Base-by-base conservation (phyloP, 257 asterid species). In the Thymus mandschuricus region DNA sequence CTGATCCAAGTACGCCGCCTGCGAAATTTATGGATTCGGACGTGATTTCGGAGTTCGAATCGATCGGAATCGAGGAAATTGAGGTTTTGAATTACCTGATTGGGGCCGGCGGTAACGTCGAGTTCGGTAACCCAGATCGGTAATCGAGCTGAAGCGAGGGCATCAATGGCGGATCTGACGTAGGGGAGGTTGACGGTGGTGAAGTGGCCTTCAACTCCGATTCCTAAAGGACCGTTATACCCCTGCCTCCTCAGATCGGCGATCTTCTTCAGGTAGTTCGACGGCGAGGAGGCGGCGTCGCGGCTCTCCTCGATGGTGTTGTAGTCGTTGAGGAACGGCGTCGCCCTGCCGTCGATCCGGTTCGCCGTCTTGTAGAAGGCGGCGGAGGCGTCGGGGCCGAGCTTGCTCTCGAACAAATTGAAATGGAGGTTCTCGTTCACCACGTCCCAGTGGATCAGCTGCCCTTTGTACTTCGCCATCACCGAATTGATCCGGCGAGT, bases 81-180 rank as follows among this genome's bases (percentile, higher is more conserved):
- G 0, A 15, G 44, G 5, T 48, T 41, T 41, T 5, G 46, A 41
- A 43, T 6, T 79, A 81, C 91, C 82, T 88, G 87, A 3, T 85
- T 78, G 13, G 81, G 76, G 49, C 82, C 76, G 1, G 79, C 1
- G 0, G 48, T 0, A 10, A 89, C 95, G 52, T 89, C 97, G 70
- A 89, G 38, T 72, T 92, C 96, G 0, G 96, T 86, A 35, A 87
- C 35, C 96, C 96, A 92, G 34, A 87, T 83, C 12, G 96, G 96
- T 70, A 87, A 60, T 43, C 30, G 55, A 2, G 89, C 76, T 0
- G 86, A 66, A 3, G 92, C 83, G 30, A 92, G 85, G 1, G 40
- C n/a, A 68, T 92, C 96, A 10, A 86, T 62, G 9, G 82, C 41
- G 40, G 91, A 60, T 64, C 91, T 68, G 0, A 83, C 6, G 52